phyloP scores from a whole-genome alignment of 352 stramenopile species.

The Blastocystis sp. region DNA sequence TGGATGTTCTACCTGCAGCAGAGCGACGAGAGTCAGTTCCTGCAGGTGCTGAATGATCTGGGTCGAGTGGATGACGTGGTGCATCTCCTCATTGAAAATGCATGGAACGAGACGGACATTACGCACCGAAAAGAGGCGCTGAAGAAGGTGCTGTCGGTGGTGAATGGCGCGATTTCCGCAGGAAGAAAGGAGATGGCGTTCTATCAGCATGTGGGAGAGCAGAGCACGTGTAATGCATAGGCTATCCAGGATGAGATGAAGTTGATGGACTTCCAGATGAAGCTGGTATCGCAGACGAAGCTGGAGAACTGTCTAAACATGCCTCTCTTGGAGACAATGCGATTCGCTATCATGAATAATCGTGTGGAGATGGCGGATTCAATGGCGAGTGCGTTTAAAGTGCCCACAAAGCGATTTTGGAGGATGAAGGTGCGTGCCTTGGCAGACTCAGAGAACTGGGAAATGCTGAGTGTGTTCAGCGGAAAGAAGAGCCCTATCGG shows the following conservation, averaged over 20 bases:
- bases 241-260: neutral
- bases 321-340: neutral
- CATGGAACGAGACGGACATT: neutral
- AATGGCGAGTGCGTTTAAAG: slow-evolving; percentile 44
- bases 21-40: neutral
- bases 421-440: slow-evolving; percentile 31
- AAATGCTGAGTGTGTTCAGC: neutral
- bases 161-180: neutral
- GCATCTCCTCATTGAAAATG: neutral
- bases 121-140: neutral
- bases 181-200: slow-evolving; percentile 46
- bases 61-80: neutral
- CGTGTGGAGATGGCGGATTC: neutral
- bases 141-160: neutral
- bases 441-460: slow-evolving; percentile 28
- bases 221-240: neutral
- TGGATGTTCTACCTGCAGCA: slow-evolving; percentile 1
- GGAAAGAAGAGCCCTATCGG: slow-evolving; percentile 55
- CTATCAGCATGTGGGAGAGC: neutral
- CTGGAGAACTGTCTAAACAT: slow-evolving; percentile 7
- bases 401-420: slow-evolving; percentile 15
- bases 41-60: neutral
- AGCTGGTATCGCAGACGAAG: neutral
- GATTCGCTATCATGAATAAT: neutral
- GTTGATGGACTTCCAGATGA: slow-evolving; percentile 38